Evolutionary conservation across 2,329 filamentous ascomycete genomes (phyloP), one percentile per base, ranked within the genome.

Genomic region (Parasarocladium wereldwijsianum): DNA sequence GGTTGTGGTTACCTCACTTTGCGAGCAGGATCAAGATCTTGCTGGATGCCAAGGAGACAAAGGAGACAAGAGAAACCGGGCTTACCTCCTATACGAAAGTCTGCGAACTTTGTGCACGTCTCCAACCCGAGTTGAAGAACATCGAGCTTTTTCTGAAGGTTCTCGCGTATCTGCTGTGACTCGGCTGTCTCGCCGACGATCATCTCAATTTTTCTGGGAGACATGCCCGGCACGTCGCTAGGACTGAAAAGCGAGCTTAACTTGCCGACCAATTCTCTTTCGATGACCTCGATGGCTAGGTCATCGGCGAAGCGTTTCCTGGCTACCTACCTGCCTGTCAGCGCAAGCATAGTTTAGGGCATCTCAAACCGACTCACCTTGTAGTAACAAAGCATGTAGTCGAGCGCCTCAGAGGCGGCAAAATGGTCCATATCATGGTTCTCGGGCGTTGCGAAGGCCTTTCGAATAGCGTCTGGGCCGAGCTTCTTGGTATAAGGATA

Each of bases 341-440:
- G 22, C 21, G 20, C 24, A 34, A 32, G 23, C 18, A 32, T 33
- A 29, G 34, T 26, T 33, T 6, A 13, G 8, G 6, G 25, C 11
- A 10, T 10, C 2, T 17, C 11, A 17, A 2, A 8, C 11, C 8
- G 11, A 24, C 33, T 34, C 43, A 42, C 51, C 42, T 56, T 48
- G 38, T 56, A 57, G 38, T 51, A 56, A n/a, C 54, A 53, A 32
- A 47, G 37, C 49, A 54, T 50, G 26, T 39, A 45, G 30, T 53
- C 51, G 11, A 53, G 33, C 24, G 47, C 47, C 29, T 47, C 39
- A 12, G 42, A 39, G 34, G 43, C 43, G 18, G 43, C 44, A 37
- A 43, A 48, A 3, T 37, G 36, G 14, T 49, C 41, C 43, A 56
- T 52, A 34, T 54, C 40, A 6, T n/a, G n/a, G n/a, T n/a, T n/a